These are phyloP conservation scores for Gossypium lobatum DNA, from an alignment of 441 rosid genomes.

Conservation along the genomic window DNA sequence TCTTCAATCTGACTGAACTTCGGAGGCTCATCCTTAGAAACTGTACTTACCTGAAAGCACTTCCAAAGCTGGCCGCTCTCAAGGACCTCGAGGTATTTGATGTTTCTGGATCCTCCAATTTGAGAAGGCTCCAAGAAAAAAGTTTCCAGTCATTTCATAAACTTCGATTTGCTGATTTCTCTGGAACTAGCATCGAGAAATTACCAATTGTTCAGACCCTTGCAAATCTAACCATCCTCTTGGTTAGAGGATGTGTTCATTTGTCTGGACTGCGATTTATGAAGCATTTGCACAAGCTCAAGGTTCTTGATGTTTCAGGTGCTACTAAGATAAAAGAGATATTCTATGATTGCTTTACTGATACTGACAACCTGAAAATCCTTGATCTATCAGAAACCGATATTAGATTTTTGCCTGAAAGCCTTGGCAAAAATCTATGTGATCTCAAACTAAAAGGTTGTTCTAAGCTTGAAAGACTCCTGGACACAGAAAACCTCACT, in stretches of 20 bases:
- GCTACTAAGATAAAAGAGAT: conserved; percentile 17
- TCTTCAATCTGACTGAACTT: conserved; percentile 24
- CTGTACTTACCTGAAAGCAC: conserved; percentile 16
- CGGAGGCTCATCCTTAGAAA: conserved; percentile 46
- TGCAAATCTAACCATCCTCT: conserved; percentile 15
- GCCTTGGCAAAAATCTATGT: conserved; percentile 14
- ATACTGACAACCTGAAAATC: conserved; percentile 11
- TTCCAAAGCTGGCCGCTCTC: conserved; percentile 19
- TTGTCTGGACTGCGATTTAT: conserved; percentile 23
- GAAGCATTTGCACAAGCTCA: conserved; percentile 16
- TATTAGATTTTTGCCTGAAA: conserved; percentile 13
- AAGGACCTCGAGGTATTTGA: conserved; percentile 31
- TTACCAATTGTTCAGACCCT: conserved; percentile 21
- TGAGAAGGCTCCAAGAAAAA: conserved; percentile 14
- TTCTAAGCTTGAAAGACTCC: conserved; percentile 15
- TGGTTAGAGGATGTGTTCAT: conserved; percentile 21
- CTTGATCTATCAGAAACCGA: conserved; percentile 24
- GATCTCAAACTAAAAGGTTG: conserved; percentile 26
- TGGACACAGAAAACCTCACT: conserved; percentile 2
- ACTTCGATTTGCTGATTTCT: conserved; percentile 27
- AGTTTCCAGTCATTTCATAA: conserved; percentile 12
- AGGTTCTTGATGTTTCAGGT: conserved; percentile 28
- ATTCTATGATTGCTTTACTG: conserved; percentile 8
- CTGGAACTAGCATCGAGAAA: conserved; percentile 18
- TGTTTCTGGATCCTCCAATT: conserved; percentile 27